Conservation (phyloP, 495 filamentous ascomycete genomes). For the Hapsidospora chrysogenum region DNA sequence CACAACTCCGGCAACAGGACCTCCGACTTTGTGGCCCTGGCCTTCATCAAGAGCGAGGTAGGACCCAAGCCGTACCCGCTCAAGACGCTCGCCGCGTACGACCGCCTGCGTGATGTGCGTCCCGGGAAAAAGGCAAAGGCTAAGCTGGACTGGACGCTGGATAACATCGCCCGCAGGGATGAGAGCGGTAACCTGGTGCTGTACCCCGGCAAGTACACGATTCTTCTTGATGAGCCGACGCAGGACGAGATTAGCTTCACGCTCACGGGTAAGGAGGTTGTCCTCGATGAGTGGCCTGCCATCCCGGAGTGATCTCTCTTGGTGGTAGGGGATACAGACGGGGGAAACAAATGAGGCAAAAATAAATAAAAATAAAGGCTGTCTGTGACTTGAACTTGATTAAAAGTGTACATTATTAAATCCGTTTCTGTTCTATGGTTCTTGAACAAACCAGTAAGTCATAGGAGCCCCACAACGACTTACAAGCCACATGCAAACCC, state of each 20-base stretch:
- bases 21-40: conserved; percentile 44
- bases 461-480: no score
- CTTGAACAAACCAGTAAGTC: no score
- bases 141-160: conserved; percentile 35
- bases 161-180: conserved; percentile 40
- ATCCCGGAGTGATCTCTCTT: no score
- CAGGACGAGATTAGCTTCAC: conserved; percentile 19
- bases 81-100: conserved; percentile 46
- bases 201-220: conserved; percentile 47
- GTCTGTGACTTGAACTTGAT: no score
- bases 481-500: no score
- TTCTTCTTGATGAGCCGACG: conserved; percentile 36
- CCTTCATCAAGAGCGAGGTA: conserved; percentile 33
- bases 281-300: no score
- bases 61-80: conserved; percentile 46
- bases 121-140: conserved; percentile 19
- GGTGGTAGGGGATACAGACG: no score
- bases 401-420: no score
- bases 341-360: no score
- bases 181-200: conserved; percentile 40
- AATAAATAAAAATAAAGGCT: no score
- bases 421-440: no score
- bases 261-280: conserved; percentile 26
- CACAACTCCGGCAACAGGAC: conserved; percentile 34
- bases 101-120: conserved; percentile 28